These are phyloP conservation scores for Antrodiella citrinella DNA, from an alignment of 768 basidiomycete species.

Conservation along the genomic window DNA sequence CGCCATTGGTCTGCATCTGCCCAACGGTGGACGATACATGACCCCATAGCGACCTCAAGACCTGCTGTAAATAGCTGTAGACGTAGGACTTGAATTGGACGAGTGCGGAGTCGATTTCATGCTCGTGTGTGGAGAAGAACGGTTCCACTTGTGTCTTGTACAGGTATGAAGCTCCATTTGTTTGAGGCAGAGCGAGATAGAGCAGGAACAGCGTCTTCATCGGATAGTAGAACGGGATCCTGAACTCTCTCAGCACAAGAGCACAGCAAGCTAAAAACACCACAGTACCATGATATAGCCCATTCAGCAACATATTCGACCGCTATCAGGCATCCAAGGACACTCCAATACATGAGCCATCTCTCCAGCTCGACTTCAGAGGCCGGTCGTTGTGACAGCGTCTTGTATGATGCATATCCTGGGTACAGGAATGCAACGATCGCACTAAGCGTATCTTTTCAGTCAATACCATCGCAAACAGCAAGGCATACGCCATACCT, in stretches of 20 bases:
- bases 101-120: slow-evolving; percentile 76
- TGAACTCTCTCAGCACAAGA: no score
- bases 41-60: slow-evolving; percentile 59
- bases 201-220: slow-evolving; percentile 80
- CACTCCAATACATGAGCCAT: slow-evolving; percentile 99
- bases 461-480: not conserved
- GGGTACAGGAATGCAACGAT: slow-evolving; percentile 81
- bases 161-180: slow-evolving; percentile 79
- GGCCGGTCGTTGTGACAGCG: slow-evolving; percentile 78
- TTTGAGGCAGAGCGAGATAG: slow-evolving; percentile 86
- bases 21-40: slow-evolving; percentile 43
- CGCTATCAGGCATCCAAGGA: slow-evolving; percentile 72
- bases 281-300: slow-evolving; percentile 70
- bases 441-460: slow-evolving; percentile 40
- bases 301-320: slow-evolving; percentile 83
- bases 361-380: slow-evolving; percentile 80
- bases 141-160: slow-evolving; percentile 77
- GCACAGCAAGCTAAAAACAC: no score
- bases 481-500: slow-evolving; percentile 23
- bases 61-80: slow-evolving; percentile 59
- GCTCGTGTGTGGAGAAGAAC: slow-evolving; percentile 75
- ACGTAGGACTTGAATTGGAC: slow-evolving; percentile 51
- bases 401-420: slow-evolving; percentile 95
- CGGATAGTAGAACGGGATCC: slow-evolving; percentile 86
- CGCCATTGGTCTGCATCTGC: slow-evolving; percentile 25